Base-by-base conservation (phyloP, 768 basidiomycete species). In the Tylopilus sp. region DNA sequence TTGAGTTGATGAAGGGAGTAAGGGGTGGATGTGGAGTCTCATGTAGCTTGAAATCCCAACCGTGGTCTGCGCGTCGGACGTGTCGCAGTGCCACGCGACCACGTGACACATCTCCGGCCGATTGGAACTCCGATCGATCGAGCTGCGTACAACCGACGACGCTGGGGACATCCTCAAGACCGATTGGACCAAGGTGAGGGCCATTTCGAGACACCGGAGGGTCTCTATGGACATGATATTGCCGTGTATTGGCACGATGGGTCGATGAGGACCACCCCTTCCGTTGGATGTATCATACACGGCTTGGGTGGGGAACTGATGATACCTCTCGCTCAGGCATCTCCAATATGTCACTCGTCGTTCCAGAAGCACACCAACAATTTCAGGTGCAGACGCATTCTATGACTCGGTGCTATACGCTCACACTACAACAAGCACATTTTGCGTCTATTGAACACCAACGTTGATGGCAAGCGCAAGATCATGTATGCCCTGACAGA, bases 401-500 rank as follows among this genome's bases (percentile, higher is more conserved):
- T 19, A 41, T 42, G 22, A 17, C 17, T 13, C 14, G 46, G 24
- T 22, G 30, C 19, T 34, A 29, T 31, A 4, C 24, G 24, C 34
- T 52, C 52, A 61, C 29, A 30, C 14, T 14, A 31, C 19, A 30
- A 21, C 64, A 67, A 98, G 92, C 97, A 98, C 85, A 99, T 99
- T 74, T 78, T 99, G 56, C 97, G 97, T 89, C 85, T 99, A 41
- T 81, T 97, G 64, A 98, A 98, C 83, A 98, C 97, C 72, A 98
- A 98, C 79, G 97, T 99, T 62, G 96, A 98, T 75, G 97, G 97
- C 63, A 95, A 96, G 73, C 87, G 97, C 66, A 99, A 99, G 80
- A 89, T 99, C 74, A 98, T 93, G 90, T 98, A 93, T 74, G 96
- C 97, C 66, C 73, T 98, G 79, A 98, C 97, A 44, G 97, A 99